Conservation (phyloP, 768 basidiomycete genomes). For the Rhodotorula graminis region DNA sequence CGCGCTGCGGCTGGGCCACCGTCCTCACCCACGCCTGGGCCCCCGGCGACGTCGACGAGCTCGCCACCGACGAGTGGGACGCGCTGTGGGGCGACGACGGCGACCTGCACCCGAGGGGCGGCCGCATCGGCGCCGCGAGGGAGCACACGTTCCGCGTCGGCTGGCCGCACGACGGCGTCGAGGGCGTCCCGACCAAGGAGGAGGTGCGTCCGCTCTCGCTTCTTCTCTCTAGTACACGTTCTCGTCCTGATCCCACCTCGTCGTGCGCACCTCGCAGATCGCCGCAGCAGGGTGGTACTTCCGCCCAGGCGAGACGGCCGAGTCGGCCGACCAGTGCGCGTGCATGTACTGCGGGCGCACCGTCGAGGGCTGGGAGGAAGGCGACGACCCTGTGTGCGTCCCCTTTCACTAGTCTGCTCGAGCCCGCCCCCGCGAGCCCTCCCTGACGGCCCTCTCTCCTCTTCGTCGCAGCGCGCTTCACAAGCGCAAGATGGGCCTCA, state of each 20-base stretch:
- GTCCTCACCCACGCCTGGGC: constrained; percentile 1
- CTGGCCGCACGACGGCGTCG: constrained; percentile 26
- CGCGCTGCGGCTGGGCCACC: constrained; percentile 12
- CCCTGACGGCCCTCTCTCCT: not conserved
- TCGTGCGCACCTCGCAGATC: constrained; percentile 10
- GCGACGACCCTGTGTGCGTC: constrained; percentile 31
- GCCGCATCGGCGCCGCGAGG: constrained; percentile 13
- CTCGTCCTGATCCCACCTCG: too few relatives aligned
- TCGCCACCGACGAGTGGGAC: constrained; percentile 2
- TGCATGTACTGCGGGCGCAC: constrained; percentile 27
- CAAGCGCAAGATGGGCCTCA: constrained; percentile 23
- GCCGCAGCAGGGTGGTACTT: constrained; percentile 29
- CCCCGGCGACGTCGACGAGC: not conserved
- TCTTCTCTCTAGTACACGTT: too few relatives aligned
- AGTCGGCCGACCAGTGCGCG: constrained; percentile 3
- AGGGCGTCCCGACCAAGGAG: constrained; percentile 16
- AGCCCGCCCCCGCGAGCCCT: not conserved
- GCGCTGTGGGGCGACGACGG: constrained; percentile 10
- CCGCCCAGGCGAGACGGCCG: not conserved
- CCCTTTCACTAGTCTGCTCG: not conserved
- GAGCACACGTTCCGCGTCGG: constrained; percentile 21
- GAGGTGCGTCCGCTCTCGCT: constrained; percentile 13
- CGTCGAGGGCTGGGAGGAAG: constrained; percentile 23
- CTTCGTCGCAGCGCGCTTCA: constrained; percentile 1
- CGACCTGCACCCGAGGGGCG: constrained; percentile 20